Evolutionary conservation across 805 yeast species (phyloP), one percentile per base, ranked within the genome.

Genomic region (Metschnikowia lachancei): DNA sequence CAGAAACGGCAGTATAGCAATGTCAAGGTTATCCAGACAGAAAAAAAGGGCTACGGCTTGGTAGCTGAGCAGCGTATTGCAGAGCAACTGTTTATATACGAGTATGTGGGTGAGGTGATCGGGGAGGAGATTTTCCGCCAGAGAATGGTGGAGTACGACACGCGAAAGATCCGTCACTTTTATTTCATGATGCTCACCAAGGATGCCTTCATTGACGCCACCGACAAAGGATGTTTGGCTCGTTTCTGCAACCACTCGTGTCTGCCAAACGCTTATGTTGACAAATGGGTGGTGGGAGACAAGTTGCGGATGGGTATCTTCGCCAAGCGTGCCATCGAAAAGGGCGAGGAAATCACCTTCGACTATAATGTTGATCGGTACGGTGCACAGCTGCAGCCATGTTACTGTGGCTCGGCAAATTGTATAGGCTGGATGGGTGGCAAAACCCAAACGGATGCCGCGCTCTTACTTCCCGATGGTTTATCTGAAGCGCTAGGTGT

Each of bases 361-460:
- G 91, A 86, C 61, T 92, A 92, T 65, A 92, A 92, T 59, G 98
- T 94, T 29, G 99, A 92, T 66, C 75, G 98, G 52, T 92, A 91
- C 63, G 99, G 99, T 26, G 95, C 97, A 1, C 84, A 83, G 48
- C 89, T 95, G 12, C 98, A 94, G 68, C 85, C 87, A 28, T 92
- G 99, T 67, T 87, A 86, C 66, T 92, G 99, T 70, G 97, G 95
- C 3, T 95, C 90, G 54, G 75, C 85, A 24, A 91, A 89, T 65
- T 92, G 99, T 76, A 76, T 89, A 36, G 96, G 97, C 29, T 84
- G 85, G 54, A 80, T 92, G 72, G 99, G 98, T 54, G 99, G 99
- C 40, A 91, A 90, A 65, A 92, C 96, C 2, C 99, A 94, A 69
- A 90, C 98, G 1, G 96, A 90, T 56, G 87, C 92, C 28, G 92